Conservation (phyloP, 805 yeast genomes). For the Phaffomyces opuntiae region DNA sequence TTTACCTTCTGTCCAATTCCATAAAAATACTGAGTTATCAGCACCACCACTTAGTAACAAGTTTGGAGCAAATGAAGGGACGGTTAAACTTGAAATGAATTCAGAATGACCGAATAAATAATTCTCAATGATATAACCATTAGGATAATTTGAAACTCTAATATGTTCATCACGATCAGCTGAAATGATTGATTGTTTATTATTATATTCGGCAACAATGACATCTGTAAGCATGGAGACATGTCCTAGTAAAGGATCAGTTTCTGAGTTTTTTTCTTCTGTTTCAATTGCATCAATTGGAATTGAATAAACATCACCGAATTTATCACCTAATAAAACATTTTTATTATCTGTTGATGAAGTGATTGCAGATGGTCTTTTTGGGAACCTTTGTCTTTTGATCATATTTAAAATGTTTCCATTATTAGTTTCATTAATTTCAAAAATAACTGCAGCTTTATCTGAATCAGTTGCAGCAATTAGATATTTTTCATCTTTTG, state of each 20-base stretch:
- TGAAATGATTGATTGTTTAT: conserved; percentile 53
- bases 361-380: conserved; percentile 87
- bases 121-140: conserved; percentile 66
- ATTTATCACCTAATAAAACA: conserved; percentile 82
- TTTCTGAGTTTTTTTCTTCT: conserved; percentile 32
- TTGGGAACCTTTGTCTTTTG: conserved; percentile 76
- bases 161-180: conserved; percentile 97
- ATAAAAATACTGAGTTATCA: conserved; percentile 61
- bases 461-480: conserved; percentile 76
- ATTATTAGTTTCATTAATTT: conserved; percentile 23
- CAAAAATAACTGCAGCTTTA: conserved; percentile 66
- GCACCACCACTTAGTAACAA: conserved; percentile 86
- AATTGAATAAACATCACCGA: conserved; percentile 85
- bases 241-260: conserved; percentile 82
- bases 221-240: conserved; percentile 94
- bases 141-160: conserved; percentile 73
- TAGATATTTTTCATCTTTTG: conserved; percentile 46
- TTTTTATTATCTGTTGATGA: conserved; percentile 51
- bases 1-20: conserved; percentile 65
- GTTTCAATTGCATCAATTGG: conserved; percentile 32
- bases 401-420: conserved; percentile 37
- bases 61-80: conserved; percentile 44
- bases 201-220: conserved; percentile 34
- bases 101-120: conserved; percentile 85
- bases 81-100: conserved; percentile 62